Evolutionary conservation across 1,284 basidiomycete genomes (phyloP).

Genomic region (Crucibulum parvulum): DNA sequence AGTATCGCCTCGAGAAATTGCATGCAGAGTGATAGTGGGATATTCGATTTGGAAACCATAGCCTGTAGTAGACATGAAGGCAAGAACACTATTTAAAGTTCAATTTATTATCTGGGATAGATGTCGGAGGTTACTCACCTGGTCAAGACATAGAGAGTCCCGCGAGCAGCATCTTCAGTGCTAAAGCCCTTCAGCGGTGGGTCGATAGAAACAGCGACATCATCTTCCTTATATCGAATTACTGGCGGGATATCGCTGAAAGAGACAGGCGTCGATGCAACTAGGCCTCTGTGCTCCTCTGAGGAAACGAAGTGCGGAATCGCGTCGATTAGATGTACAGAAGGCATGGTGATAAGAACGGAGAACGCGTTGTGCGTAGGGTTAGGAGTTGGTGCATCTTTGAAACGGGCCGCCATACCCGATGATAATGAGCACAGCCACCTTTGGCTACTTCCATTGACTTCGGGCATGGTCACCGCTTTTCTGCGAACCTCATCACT

Average conservation of each 20-base stretch:
- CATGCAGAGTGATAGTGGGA: conserved; percentile 88
- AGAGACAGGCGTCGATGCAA: conserved; percentile 79
- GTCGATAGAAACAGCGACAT: conserved; percentile 71
- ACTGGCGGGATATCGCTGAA: conserved; percentile 86
- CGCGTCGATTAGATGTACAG: conserved; percentile 49
- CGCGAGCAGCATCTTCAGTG: conserved; percentile 55
- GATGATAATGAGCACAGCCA: not conserved
- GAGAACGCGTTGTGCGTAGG: too few species aligned
- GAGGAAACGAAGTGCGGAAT: conserved; percentile 67
- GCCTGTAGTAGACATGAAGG: conserved; percentile 75
- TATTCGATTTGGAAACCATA: conserved; percentile 84
- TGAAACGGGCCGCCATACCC: too few species aligned
- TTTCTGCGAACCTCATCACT: not conserved
- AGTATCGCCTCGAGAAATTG: conserved; percentile 74
- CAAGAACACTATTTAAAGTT: conserved; percentile 66
- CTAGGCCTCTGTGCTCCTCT: conserved; percentile 72
- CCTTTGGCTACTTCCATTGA: not conserved
- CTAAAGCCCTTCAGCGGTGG: conserved; percentile 68
- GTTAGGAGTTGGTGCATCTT: too few species aligned
- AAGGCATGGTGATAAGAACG: conserved; percentile 29
- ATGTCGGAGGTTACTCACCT: conserved; percentile 59
- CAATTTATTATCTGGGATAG: not conserved
- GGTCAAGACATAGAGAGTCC: conserved; percentile 83
- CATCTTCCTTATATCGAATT: conserved; percentile 73
- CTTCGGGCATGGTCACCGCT: conserved; percentile 3